Evolutionary conservation across 2,329 filamentous ascomycete species (phyloP), one percentile per base, ranked within the genome.

Genomic region (Fusarium sp.): DNA sequence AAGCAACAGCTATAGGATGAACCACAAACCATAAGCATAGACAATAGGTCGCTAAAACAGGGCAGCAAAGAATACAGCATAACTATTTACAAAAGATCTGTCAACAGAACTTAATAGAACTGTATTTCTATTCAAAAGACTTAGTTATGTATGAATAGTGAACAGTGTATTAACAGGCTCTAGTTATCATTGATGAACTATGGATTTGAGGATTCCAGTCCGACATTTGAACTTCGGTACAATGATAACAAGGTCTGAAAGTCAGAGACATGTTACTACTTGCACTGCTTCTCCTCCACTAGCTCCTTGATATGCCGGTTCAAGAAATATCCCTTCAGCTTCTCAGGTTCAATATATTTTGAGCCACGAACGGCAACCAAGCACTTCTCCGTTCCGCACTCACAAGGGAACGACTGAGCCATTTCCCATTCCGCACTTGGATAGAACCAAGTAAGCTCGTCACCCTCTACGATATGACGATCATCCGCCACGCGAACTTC

Each of bases 221-320:
- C 26, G 11, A 6, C 14, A 23, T 3, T 8, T 18, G 2, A 46
- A 13, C 23, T 6, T 20, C 17, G 0, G 10, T 30, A 8, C 0
- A 13, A 9, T 3, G 20, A 8, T 5, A 27, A 18, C 11, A 20
- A 46, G 5, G 3, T 13, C 26, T 4, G 18, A 15, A 12, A 20
- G 5, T 27, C 3, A 4, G 20, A 46, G 10, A 6, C 4, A 20
- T 8, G 0, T 20, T 14, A 33, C 15, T 35, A 20, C 8, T 50
- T 26, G 20, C 9, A 11, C 10, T 12, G 2, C 8, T 26, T 17
- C 14, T 50, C 32, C 32, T 50, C n/a, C 32, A 37, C 20, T n/a
- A 35, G 32, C 20, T 50, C 32, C 4, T 8, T 14, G 11, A 35
- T 1, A 23, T 50, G 46, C 9, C 20, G 9, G 15, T 50, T 50